Conservation (phyloP, 164 flowering plant species). For the Sedum album region DNA sequence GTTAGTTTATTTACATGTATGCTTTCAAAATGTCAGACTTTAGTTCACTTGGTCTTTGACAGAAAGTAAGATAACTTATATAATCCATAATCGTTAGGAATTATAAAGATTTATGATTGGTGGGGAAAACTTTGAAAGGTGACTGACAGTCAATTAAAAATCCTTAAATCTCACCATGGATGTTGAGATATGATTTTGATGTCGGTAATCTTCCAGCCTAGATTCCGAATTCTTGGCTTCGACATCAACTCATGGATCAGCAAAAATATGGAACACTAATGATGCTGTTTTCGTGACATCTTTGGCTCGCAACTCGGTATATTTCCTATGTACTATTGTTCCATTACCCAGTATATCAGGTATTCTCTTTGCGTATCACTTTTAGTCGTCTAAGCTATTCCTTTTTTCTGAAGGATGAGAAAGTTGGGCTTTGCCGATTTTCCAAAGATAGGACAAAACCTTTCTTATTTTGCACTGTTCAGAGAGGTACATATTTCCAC, state of each 20-base stretch:
- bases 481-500: conserved; percentile 43
- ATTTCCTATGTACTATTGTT: not conserved
- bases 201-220: conserved; percentile 30
- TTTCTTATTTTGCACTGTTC: conserved; percentile 74
- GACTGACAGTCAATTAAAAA: not conserved
- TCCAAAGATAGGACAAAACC: conserved; percentile 96
- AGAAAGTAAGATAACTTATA: not conserved
- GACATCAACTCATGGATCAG: conserved; percentile 88
- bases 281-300: conserved; percentile 70
- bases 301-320: conserved; percentile 67
- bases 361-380: not conserved
- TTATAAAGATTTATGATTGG: not conserved
- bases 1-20: not conserved
- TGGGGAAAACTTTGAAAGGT: not conserved
- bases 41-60: not conserved
- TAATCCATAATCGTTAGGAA: not conserved
- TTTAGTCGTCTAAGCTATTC: not conserved
- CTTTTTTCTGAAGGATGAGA: conserved; percentile 60
- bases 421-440: conserved; percentile 81
- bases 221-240: conserved; percentile 88
- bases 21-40: not conserved
- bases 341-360: not conserved
- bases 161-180: not conserved
- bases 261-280: conserved; percentile 77
- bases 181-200: not conserved